These are phyloP conservation scores for Penicillium malachiteum DNA, from an alignment of 495 filamentous ascomycete species.

Conservation along the genomic window DNA sequence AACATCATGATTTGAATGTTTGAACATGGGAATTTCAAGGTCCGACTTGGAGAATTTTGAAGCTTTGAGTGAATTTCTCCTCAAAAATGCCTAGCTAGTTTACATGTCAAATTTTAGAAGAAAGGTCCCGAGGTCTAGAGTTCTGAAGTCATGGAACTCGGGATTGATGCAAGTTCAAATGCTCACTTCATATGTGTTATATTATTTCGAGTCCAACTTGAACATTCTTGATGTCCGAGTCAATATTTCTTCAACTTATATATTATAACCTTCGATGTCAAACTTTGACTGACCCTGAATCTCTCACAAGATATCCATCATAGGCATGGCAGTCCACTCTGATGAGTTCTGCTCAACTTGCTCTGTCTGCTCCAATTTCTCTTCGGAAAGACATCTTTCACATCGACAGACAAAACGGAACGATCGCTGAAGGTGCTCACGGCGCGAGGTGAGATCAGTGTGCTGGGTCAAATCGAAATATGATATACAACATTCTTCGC, in stretches of 20 bases:
- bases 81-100: background rate
- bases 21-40: no score
- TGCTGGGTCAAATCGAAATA: conserved; percentile 37
- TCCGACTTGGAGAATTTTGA: no score
- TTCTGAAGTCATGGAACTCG: no score
- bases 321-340: conserved; percentile 18
- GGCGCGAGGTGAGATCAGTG: conserved; percentile 22
- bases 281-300: background rate
- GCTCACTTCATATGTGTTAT: no score
- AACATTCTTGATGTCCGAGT: no score
- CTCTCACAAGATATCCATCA: conserved; percentile 7
- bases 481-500: conserved; percentile 43
- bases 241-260: no score
- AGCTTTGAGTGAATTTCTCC: background rate
- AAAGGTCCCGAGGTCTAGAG: no score
- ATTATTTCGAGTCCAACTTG: no score
- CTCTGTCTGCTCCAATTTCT: conserved; percentile 15
- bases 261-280: background rate
- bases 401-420: conserved; percentile 38
- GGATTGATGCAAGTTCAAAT: no score
- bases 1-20: no score
- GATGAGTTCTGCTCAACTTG: conserved; percentile 3
- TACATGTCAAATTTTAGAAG: no score
- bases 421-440: conserved; percentile 29
- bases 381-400: conserved; percentile 31